Base-by-base conservation (phyloP, 805 yeast species). In the Metschnikowia koreensis region DNA sequence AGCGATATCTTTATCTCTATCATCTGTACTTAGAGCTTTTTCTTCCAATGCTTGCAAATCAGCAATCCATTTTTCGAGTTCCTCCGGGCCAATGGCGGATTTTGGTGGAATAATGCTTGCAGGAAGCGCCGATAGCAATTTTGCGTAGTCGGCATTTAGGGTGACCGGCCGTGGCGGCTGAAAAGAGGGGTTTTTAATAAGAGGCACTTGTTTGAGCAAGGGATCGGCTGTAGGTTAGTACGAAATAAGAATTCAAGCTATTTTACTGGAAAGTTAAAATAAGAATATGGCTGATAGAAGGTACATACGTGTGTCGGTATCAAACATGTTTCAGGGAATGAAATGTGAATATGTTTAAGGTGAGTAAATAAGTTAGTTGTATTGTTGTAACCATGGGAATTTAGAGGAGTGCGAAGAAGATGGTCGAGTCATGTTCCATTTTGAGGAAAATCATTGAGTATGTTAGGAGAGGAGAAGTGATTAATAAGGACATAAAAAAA, bases 111-210 rank as follows among this genome's bases (percentile, higher is more conserved):
- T 57, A 26, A 69, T 70, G 0, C 71, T 64, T 7, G 50, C 61
- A 8, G 70, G 55, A 17, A 74, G 53, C 17, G 70, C 64, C 4
- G 76, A 71, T 22, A 74, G 59, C 26, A 74, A 56, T 52, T 70
- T 70, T 1, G 49, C 67, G 63, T 78, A 83, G 55, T 76, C 76
- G 33, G 74, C 65, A 37, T 83, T 81, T 37, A 83, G 68, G 7
- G 81, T 75, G 12, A 82, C 74, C 0, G 86, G 79, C 52, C 74
- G 78, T 15, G 87, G 86, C 0, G 83, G 80, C 50, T 73, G 76
- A 54, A 67, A 74, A 27, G 68, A 67, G 3, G 83, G 86, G 51
- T 82, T 80, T 38, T 77, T 69, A 13, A 81, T 75, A 38, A 83
- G 71, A 0, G 87, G 87, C 0, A 83, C 76, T 54, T 81, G 82